Percentiles rank a stretch among this genome's conserved stretches.
Evolutionary conservation across 331 rosid genomes (phyloP).

Genomic region (Saraca asoca): DNA sequence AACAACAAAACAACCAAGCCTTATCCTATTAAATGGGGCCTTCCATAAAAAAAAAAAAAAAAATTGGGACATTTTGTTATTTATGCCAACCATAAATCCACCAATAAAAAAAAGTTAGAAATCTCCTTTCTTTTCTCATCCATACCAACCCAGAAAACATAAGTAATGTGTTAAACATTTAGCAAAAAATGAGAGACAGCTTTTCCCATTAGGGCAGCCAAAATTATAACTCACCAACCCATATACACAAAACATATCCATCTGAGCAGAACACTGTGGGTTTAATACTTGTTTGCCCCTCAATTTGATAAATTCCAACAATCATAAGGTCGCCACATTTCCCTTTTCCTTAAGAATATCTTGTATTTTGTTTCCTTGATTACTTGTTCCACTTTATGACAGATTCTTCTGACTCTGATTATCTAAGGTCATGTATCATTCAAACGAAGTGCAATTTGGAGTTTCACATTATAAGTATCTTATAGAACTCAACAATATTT

Average conservation of each 20-base stretch:
- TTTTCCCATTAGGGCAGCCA: not conserved
- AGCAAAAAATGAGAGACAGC: not conserved
- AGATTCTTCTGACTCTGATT: not conserved
- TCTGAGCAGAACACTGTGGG: constrained; percentile 12
- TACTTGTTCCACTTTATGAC: not conserved
- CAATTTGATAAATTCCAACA: not conserved
- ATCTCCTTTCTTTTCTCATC: not conserved
- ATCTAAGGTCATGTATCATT: not conserved
- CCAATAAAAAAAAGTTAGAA: too few relatives aligned
- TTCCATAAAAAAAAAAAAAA: too few relatives aligned
- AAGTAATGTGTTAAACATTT: not conserved
- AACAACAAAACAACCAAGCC: too few relatives aligned
- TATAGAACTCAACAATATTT: not conserved
- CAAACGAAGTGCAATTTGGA: constrained; percentile 7
- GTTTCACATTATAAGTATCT: constrained; percentile 12
- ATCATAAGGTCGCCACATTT: not conserved
- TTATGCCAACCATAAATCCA: too few relatives aligned
- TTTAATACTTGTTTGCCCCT: not conserved
- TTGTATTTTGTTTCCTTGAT: not conserved
- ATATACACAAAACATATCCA: not conserved
- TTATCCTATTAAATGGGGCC: too few relatives aligned
- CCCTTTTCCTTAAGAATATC: not conserved
- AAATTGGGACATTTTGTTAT: too few relatives aligned
- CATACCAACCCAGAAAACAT: not conserved
- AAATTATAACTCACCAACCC: constrained; percentile 5